These are phyloP conservation scores for Saccharomycopsis olivae DNA, from an alignment of 805 yeast species.

Conservation along the genomic window DNA sequence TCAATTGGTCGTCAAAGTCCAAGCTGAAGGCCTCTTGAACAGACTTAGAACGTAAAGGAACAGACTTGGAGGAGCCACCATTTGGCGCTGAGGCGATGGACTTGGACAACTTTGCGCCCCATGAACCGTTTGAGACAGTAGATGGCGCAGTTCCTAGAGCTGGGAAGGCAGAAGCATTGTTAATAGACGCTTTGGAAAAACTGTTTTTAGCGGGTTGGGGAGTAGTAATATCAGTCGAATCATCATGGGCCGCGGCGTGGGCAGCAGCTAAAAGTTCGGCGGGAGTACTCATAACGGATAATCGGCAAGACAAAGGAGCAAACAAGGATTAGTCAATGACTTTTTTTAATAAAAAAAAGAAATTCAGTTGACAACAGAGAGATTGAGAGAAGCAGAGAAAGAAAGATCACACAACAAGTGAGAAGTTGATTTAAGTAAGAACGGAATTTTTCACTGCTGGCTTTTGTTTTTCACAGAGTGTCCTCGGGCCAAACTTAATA, in stretches of 20 bases:
- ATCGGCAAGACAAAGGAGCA: background rate
- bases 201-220: too few relatives aligned
- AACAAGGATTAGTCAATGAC: background rate
- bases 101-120: slow-evolving; percentile 22
- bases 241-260: slow-evolving; percentile 22
- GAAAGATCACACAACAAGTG: too few relatives aligned
- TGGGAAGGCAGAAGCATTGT: slow-evolving; percentile 44
- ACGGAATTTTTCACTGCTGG: too few relatives aligned
- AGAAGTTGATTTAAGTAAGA: too few relatives aligned
- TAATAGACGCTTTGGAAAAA: slow-evolving; percentile 24
- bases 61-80: slow-evolving; percentile 25
- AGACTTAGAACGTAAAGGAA: slow-evolving; percentile 43
- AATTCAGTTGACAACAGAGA: too few relatives aligned
- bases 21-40: slow-evolving; percentile 75
- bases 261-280: slow-evolving; percentile 30
- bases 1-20: slow-evolving; percentile 56
- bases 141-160: slow-evolving; percentile 34
- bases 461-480: too few relatives aligned
- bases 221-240: slow-evolving; percentile 10
- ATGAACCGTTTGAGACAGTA: slow-evolving; percentile 23
- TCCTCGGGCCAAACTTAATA: too few relatives aligned
- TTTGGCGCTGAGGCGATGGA: slow-evolving; percentile 26
- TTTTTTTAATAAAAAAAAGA: background rate
- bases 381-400: too few relatives aligned
- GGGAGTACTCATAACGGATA: slow-evolving; percentile 21